phyloP scores from a whole-genome alignment of 139 green algal genomes.

The Yamagishiella unicocca region DNA sequence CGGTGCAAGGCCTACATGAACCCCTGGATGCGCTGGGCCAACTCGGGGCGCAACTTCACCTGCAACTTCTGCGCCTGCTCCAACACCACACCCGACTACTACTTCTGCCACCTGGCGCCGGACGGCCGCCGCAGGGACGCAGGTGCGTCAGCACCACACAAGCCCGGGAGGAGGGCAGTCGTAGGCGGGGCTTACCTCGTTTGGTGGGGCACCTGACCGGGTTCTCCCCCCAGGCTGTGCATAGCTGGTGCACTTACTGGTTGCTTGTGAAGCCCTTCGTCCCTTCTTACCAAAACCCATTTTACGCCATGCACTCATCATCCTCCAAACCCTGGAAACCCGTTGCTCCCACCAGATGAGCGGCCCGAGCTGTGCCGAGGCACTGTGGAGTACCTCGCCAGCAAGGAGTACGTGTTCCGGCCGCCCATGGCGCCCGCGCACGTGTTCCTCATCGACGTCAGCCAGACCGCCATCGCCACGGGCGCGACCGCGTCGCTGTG shows the following conservation, averaged over 20 bases:
- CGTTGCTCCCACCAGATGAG: conserved; percentile 66
- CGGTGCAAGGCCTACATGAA: conserved; percentile 95
- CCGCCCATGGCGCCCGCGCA: conserved; percentile 82
- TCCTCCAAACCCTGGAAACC: no score
- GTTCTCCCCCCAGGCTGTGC: no score
- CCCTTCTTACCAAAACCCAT: no score
- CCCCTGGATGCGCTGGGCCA: conserved; percentile 84
- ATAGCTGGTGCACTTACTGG: no score
- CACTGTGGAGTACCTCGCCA: conserved; percentile 82
- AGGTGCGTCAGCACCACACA: neutral
- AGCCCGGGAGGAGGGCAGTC: no score
- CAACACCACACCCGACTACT: conserved; percentile 77
- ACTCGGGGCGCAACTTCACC: conserved; percentile 73
- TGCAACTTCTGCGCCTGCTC: conserved; percentile 86
- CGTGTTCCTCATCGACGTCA: conserved; percentile 92
- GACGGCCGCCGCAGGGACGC: conserved; percentile 71
- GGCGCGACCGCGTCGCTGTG: conserved; percentile 80
- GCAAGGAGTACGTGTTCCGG: conserved; percentile 76
- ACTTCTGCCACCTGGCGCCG: conserved; percentile 80
- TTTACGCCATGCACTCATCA: no score
- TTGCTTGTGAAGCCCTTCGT: no score
- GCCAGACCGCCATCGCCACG: conserved; percentile 67
- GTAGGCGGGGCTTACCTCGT: no score
- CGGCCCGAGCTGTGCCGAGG: conserved; percentile 82
- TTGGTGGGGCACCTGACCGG: no score